Evolutionary conservation across 2,329 filamentous ascomycete genomes (phyloP).

Genomic region (Pseudogymnoascus destructans): DNA sequence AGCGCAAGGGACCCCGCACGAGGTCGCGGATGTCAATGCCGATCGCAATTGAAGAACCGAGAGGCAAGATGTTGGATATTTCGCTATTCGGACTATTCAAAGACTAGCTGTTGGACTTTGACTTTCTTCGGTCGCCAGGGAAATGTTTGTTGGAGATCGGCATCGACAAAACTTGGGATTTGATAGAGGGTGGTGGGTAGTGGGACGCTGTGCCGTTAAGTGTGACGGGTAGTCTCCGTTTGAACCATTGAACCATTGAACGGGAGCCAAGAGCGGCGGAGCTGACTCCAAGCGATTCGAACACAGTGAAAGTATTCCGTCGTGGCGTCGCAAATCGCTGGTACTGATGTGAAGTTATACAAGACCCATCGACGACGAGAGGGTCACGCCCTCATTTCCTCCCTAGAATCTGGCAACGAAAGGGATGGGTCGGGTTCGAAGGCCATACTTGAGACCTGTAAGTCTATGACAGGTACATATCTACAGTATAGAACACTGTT

Average conservation of each 20-base stretch:
- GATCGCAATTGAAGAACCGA: constrained; percentile 3
- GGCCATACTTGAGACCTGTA: background rate
- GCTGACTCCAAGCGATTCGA: background rate
- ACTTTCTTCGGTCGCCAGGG: background rate
- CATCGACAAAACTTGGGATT: background rate
- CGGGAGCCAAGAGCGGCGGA: background rate
- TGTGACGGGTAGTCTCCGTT: background rate
- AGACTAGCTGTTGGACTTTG: background rate
- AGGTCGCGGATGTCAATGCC: background rate
- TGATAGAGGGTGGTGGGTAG: background rate
- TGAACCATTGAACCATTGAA: background rate
- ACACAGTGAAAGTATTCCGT: background rate
- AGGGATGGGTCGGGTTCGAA: background rate
- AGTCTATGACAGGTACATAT: background rate
- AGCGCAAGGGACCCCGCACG: background rate
- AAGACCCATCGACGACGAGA: background rate
- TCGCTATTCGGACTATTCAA: background rate
- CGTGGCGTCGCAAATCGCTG: background rate
- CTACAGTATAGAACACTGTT: background rate
- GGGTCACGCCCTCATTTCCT: background rate
- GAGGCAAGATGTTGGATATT: background rate
- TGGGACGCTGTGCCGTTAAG: background rate
- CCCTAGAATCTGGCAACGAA: background rate
- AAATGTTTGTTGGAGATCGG: background rate
- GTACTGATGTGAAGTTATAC: background rate